phyloP scores from a whole-genome alignment of 176 grass and related monocot genomes.

The Panicum miliaceum region DNA sequence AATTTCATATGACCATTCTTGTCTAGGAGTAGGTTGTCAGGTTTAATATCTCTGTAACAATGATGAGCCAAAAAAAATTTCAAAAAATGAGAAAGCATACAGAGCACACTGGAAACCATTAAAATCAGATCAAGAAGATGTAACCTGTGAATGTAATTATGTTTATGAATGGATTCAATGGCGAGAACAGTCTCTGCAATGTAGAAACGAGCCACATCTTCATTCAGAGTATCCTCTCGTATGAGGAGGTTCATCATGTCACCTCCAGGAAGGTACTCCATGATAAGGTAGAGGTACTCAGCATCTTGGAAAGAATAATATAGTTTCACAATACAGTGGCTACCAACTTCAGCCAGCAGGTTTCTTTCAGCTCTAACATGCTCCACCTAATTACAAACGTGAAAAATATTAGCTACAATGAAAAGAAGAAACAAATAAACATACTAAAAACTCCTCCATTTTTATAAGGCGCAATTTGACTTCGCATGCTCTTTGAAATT shows the following conservation, averaged over 20 bases:
- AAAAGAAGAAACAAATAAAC: conserved; percentile 8
- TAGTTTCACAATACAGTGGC: conserved; percentile 76
- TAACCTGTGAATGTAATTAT: conserved; percentile 90
- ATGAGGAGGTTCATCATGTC: conserved; percentile 90
- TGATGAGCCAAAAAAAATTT: conserved; percentile 16
- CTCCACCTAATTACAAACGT: conserved; percentile 62
- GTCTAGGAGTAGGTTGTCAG: conserved; percentile 83
- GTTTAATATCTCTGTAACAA: conserved; percentile 83
- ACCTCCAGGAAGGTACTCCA: conserved; percentile 86
- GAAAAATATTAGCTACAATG: conserved; percentile 10
- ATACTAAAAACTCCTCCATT: conserved; percentile 16
- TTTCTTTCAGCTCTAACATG: conserved; percentile 88
- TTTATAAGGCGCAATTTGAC: background rate
- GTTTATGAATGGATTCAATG: conserved; percentile 87
- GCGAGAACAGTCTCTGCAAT: conserved; percentile 80
- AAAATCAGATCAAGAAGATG: conserved; percentile 31
- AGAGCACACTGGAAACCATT: background rate
- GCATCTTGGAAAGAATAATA: conserved; percentile 85
- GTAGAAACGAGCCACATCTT: conserved; percentile 76
- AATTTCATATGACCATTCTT: conserved; percentile 88
- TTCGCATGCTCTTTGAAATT: background rate
- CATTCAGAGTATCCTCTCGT: conserved; percentile 64
- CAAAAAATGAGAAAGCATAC: conserved; percentile 16
- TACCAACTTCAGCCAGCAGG: conserved; percentile 79
- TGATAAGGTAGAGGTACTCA: conserved; percentile 81